Percentiles rank a stretch among this genome's conserved stretches.
Evolutionary conservation across 148 eudicot species (phyloP).

Genomic region (Chenopodium suecicum): DNA sequence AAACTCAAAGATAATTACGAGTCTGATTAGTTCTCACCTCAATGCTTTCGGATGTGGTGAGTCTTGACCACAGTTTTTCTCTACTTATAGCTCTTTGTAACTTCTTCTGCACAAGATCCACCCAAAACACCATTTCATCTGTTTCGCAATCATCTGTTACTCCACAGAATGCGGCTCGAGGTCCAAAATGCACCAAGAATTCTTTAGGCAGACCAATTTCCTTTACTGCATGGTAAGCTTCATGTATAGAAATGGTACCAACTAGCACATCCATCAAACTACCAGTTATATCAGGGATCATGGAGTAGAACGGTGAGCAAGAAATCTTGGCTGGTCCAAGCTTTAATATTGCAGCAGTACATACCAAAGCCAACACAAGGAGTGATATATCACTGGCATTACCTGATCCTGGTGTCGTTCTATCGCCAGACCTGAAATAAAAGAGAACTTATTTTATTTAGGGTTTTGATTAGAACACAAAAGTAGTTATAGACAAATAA

Average conservation of each 20-base stretch:
- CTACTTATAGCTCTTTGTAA: constrained; percentile 85
- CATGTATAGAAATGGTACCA: constrained; percentile 64
- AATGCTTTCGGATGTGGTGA: constrained; percentile 93
- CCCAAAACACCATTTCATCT: constrained; percentile 92
- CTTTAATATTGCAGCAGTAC: constrained; percentile 70
- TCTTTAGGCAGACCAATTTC: constrained; percentile 82
- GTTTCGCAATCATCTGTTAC: constrained; percentile 55
- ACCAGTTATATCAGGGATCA: constrained; percentile 75
- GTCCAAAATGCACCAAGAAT: constrained; percentile 90
- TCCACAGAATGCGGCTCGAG: constrained; percentile 78
- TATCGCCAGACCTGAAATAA: constrained; percentile 55
- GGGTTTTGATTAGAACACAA: background rate
- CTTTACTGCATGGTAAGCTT: constrained; percentile 68
- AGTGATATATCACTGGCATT: constrained; percentile 66
- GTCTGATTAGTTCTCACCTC: constrained; percentile 53
- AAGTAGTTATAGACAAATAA: constrained; percentile 1
- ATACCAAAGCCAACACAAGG: constrained; percentile 71
- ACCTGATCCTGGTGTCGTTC: constrained; percentile 38
- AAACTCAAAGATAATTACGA: background rate
- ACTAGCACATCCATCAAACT: constrained; percentile 84
- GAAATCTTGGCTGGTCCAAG: constrained; percentile 92
- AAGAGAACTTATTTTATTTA: constrained; percentile 13
- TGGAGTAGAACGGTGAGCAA: constrained; percentile 75
- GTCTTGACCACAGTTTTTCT: constrained; percentile 93
- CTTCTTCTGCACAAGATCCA: constrained; percentile 77